Evolutionary conservation across 192 early-diverging fungal species (phyloP), one percentile per base, ranked within the genome.

Genomic region (Backusella sp.): DNA sequence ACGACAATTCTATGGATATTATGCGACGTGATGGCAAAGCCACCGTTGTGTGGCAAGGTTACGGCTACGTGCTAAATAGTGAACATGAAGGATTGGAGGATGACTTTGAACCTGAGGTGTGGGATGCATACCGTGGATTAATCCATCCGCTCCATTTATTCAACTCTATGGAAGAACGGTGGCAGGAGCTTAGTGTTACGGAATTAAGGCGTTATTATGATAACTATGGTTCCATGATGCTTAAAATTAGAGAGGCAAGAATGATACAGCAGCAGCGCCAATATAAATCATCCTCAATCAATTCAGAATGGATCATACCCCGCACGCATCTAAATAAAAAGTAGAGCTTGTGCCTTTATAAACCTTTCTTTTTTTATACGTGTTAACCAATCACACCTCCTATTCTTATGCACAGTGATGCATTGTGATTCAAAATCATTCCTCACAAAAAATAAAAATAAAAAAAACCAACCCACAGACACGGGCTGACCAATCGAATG

Each of bases 141-240:
- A 69, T 78, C 12, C 77, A 78, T 35, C 77, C 77, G 11, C 36
- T 78, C 15, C 73, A 73, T 42, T 37, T 78, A 28, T 78, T 78
- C 32, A 41, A 4, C 37, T 65, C 65, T 11, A 30, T 52, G n/a
- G 65, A 30, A 1, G 66, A 73, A 52, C n/a, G 34, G 11, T 73
- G 73, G 71, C 34, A 56, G 35, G 72, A 42, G 4, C 30, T 78
- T 9, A 39, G 11, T 53, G 77, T 78, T 0, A 36, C 71, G 42
- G 77, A 78, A 69, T 41, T 78, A 56, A 28, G 41, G 26, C 41
- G 53, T 26, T 78, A 73, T 30, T 78, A 39, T 56, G 71, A 74
- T 56, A 73, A 78, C 7, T 78, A 73, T 52, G 77, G 77, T 6
- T 73, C 73, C n/a, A 78, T 78, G 77, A 73, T 78, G 77, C 21